These are phyloP conservation scores for Epithemia pelagica DNA, from an alignment of 108 stramenopile genomes.

Conservation along the genomic window DNA sequence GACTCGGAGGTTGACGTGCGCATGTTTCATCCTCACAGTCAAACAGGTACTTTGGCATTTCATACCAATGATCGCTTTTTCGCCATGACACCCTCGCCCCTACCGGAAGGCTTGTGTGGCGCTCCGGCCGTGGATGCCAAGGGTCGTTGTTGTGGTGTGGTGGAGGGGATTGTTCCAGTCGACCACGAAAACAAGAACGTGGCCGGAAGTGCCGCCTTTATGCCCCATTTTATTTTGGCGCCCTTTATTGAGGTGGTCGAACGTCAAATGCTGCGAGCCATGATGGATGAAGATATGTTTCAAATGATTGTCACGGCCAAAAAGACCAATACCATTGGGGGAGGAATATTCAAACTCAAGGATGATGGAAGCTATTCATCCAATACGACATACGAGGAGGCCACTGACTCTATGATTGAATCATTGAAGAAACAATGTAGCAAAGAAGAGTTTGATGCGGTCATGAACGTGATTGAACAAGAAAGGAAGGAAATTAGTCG, in stretches of 20 bases:
- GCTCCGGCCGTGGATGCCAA: constrained; percentile 60
- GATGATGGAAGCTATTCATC: constrained; percentile 27
- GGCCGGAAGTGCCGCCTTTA: constrained; percentile 72
- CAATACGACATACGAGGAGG: constrained; percentile 42
- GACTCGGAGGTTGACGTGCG: constrained; percentile 43
- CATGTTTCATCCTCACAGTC: constrained; percentile 53
- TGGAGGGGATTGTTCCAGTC: constrained; percentile 76
- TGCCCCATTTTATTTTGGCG: constrained; percentile 58
- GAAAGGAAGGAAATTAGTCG: constrained; percentile 68
- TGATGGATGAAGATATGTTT: constrained; percentile 56
- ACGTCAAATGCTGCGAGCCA: constrained; percentile 61
- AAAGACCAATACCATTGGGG: constrained; percentile 34
- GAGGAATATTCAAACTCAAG: constrained; percentile 31
- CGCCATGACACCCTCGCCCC: constrained; percentile 53
- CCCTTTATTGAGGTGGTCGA: constrained; percentile 72
- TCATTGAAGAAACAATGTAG: constrained; percentile 49
- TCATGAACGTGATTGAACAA: constrained; percentile 51
- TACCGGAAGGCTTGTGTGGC: constrained; percentile 81
- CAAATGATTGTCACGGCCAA: constrained; percentile 54
- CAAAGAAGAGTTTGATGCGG: constrained; percentile 68
- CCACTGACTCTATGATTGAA: constrained; percentile 50
- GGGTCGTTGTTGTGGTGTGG: constrained; percentile 55
- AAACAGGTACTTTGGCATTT: constrained; percentile 47
- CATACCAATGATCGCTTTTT: constrained; percentile 72
- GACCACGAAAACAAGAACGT: constrained; percentile 50